Conservation (phyloP, 441 rosid genomes). For the Rhodomyrtus psidioides region DNA sequence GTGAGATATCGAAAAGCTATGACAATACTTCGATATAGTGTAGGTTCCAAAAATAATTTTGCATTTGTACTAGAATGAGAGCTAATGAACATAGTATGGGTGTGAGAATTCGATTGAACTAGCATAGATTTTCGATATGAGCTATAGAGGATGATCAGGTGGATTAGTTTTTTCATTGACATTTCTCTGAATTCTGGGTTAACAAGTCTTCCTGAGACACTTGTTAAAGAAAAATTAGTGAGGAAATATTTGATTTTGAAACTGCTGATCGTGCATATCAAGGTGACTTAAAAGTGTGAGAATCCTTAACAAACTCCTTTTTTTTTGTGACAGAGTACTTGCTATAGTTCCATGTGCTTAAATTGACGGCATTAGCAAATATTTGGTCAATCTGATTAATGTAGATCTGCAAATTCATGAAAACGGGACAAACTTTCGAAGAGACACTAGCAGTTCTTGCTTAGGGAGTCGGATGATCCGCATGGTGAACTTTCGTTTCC, state of each 20-base stretch:
- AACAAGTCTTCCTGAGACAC: rapidly evolving
- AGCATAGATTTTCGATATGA: neutral
- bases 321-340: neutral
- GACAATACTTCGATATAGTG: too few relatives aligned
- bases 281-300: neutral
- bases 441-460: too few relatives aligned
- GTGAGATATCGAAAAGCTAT: neutral
- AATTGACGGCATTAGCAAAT: neutral
- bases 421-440: too few relatives aligned
- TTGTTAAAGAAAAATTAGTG: neutral
- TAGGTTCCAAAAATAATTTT: neutral
- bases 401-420: neutral
- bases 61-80: neutral
- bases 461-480: too few relatives aligned
- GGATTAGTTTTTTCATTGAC: neutral
- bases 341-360: neutral
- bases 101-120: neutral
- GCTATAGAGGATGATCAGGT: neutral
- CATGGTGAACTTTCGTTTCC: too few relatives aligned
- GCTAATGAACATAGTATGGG: neutral
- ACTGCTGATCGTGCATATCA: rapidly evolving
- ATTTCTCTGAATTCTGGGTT: neutral
- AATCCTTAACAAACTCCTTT: neutral
- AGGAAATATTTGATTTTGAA: neutral
- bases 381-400: neutral